Base-by-base conservation (phyloP, 768 basidiomycete species). In the Macrolepiota dolichaula region DNA sequence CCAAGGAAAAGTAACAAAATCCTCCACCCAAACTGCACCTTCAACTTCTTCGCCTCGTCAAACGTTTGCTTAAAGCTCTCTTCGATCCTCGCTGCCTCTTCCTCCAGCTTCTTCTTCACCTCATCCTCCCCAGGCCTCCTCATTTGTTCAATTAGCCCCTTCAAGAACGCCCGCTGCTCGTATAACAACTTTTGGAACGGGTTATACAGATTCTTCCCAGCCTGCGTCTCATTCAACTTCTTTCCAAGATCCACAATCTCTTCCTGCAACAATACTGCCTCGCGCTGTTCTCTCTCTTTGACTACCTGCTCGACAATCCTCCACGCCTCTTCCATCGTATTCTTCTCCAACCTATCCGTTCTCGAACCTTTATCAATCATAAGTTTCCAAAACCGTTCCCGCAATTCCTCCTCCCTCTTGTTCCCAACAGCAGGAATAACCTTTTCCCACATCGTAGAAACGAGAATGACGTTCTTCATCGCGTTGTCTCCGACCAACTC, bases 381-480 rank as follows among this genome's bases (percentile, higher is more conserved):
- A 17, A 74, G 71, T 62, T 78, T 76, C 72, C 79, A 82, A 66
- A 80, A 81, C 50, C 69, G 71, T 62, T 56, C 59, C 29, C 24
- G 55, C 25, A 81, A 71, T 63, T 79, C 76, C 1, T 53, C 57
- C 62, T 82, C 81, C 15, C 80, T 74, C 9, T 62, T 65, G 53
- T 69, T 73, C 71, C 52, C 63, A 49, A 69, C 29, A 49, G 69
- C 73, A 32, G 62, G 68, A 57, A 67, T 65, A 42, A 78, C 75
- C 57, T 71, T 69, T 7, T 73, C 74, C 81, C 81, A 83, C 77
- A 76, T 81, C 49, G 75, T 84, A 52, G 83, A 83, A 57, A 78
- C 77, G 57, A 84, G 71, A 52, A 77, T 73, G 36, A 83, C 79
- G 59, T 79, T 80, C 32, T 71, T 70, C 59, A 81, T 73, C 6